Percentiles rank a stretch among this genome's conserved stretches.
These are phyloP conservation scores for Colletotrichum liaoningense DNA, from an alignment of 2,329 filamentous ascomycete species.

Conservation along the genomic window DNA sequence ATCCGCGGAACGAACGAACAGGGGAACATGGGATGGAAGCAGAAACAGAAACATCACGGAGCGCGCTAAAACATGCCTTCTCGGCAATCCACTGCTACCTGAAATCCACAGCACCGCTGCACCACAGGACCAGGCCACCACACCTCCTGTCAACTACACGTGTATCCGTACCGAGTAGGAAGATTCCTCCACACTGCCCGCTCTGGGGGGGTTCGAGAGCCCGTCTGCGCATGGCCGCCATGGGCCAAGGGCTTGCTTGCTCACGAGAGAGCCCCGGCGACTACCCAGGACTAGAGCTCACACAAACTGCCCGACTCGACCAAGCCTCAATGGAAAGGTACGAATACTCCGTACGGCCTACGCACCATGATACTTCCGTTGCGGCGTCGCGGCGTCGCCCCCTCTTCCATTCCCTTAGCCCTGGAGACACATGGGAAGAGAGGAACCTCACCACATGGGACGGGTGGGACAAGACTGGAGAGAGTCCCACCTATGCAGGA, in stretches of 20 bases:
- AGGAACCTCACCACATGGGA: slow-evolving; percentile 3
- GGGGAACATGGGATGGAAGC: not conserved
- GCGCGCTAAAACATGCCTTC: slow-evolving; percentile 32
- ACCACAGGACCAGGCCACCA: not conserved
- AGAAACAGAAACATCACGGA: slow-evolving; percentile 28
- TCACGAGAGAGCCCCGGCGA: slow-evolving; percentile 4
- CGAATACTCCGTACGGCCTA: too few species aligned
- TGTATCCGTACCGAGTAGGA: too few species aligned
- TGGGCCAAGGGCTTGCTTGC: not conserved
- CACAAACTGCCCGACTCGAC: not conserved
- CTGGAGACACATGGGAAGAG: slow-evolving; percentile 12
- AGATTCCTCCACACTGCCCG: not conserved
- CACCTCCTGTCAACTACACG: slow-evolving; percentile 12
- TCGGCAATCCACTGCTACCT: slow-evolving; percentile 28
- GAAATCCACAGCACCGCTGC: slow-evolving; percentile 9
- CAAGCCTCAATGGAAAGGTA: too few species aligned
- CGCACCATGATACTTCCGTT: not conserved
- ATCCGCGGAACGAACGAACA: not conserved
- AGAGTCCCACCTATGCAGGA: slow-evolving; percentile 10
- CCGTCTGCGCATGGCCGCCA: not conserved
- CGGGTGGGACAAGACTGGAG: not conserved
- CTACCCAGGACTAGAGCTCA: not conserved
- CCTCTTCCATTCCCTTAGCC: not conserved
- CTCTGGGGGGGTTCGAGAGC: slow-evolving; percentile 16
- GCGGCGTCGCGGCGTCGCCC: not conserved